phyloP scores from a whole-genome alignment of 192 early-diverging fungal species.

The Dissophora ornata region DNA sequence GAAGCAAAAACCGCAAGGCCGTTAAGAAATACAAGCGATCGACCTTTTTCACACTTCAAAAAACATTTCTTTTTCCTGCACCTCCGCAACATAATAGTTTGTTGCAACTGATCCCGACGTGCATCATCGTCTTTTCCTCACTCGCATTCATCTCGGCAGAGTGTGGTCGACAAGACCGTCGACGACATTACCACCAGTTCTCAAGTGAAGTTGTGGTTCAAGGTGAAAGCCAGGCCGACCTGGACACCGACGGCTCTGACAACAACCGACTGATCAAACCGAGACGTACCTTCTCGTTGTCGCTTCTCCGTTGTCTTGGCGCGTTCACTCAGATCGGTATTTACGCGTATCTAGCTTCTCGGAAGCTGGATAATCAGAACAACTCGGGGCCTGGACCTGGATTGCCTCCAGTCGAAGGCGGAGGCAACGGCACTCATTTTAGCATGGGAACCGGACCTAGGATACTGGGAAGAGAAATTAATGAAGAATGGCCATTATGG shows the following conservation, averaged over 20 bases:
- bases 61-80: no score
- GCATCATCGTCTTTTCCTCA: constrained; percentile 52
- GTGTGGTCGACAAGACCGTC: constrained; percentile 48
- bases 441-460: not conserved
- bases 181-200: constrained; percentile 40
- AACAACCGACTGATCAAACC: constrained; percentile 39
- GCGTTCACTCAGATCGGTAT: constrained; percentile 41
- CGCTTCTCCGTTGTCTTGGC: constrained; percentile 41
- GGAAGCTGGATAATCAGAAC: constrained; percentile 20
- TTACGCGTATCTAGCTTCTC: constrained; percentile 24
- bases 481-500: constrained; percentile 49
- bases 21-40: no score
- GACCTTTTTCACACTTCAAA: no score
- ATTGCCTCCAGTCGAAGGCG: not conserved
- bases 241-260: constrained; percentile 19
- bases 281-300: constrained; percentile 32
- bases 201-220: constrained; percentile 51
- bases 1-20: no score
- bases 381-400: constrained; percentile 3
- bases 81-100: no score
- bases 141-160: constrained; percentile 47
- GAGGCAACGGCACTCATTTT: not conserved
- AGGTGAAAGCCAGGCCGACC: constrained; percentile 37
- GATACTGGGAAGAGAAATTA: not conserved
- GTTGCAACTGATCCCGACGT: constrained; percentile 46